Evolutionary conservation across 805 yeast genomes (phyloP), one percentile per base, ranked within the genome.

Genomic region (Candida maesae): DNA sequence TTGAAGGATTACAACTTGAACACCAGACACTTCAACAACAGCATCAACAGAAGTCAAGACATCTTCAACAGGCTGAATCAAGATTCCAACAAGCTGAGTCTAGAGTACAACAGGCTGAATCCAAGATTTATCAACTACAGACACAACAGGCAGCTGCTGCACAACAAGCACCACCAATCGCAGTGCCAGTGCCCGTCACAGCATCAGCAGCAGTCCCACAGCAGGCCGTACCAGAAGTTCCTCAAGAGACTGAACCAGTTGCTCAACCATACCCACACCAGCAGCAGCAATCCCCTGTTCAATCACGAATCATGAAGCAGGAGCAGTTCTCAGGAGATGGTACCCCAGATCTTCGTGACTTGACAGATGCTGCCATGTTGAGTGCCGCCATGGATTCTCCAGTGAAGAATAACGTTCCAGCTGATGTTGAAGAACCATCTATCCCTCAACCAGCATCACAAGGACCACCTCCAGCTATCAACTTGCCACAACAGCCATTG

Each of bases 271-370:
- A 43, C n/a, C 37, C 37, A 27, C 21, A 39, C 17, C 39, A 31
- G 27, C 44, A 36, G 12, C 38, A 24, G 10, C 45, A 40, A n/a
- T 12, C 35, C 17, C 33, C 42, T 14, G 10, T 11, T 3, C 24
- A 32, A 12, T n/a, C 35, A 21, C 38, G 35, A 16, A 20, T 23
- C 4, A 5, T 36, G 4, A 33, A 35, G 14, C 39, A 35, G 21
- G 33, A 18, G n/a, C 18, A 30, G 19, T 26, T 45, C 12, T 44
- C 53, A 10, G 36, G 24, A 9, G 43, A 38, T 39, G 61, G 60
- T n/a, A 57, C 61, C 1, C 60, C 61, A 17, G 61, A 56, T 46
- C 39, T 57, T 15, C 50, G 56, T 36, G 60, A 57, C 39, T 41
- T 57, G 32, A 42, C 56, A 4, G 56, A 51, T 27, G 48, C 46